phyloP scores from a whole-genome alignment of 352 stramenopile genomes.

The Aphanomyces stellatus region DNA sequence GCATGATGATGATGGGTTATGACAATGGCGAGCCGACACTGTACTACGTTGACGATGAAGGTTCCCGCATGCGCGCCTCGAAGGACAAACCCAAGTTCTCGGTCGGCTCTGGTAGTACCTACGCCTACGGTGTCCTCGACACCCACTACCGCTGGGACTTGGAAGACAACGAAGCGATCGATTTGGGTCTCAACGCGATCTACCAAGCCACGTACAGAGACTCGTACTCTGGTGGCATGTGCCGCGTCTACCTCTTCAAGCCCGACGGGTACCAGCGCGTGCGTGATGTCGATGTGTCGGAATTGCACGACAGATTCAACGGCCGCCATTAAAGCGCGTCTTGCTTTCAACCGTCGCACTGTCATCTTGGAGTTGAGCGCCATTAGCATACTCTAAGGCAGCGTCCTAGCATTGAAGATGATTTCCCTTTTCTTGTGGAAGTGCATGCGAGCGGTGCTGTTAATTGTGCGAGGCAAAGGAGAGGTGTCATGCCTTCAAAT shows the following conservation, averaged over 20 bases:
- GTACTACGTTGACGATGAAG: constrained; percentile 99
- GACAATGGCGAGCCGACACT: constrained; percentile 96
- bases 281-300: constrained; percentile 95
- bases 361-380: no score
- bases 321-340: constrained; percentile 20
- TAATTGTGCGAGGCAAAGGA: no score
- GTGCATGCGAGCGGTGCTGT: no score
- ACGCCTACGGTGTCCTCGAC: constrained; percentile 99
- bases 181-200: constrained; percentile 98
- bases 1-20: constrained; percentile 99
- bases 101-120: constrained; percentile 97
- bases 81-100: constrained; percentile 95
- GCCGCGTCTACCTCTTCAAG: constrained; percentile 96
- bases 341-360: no score
- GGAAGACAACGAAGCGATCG: constrained; percentile 98
- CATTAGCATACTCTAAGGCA: no score
- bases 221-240: constrained; percentile 96
- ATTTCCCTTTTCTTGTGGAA: no score
- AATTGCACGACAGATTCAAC: constrained; percentile 91
- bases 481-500: no score
- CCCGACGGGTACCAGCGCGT: constrained; percentile 96
- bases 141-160: constrained; percentile 94
- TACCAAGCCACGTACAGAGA: constrained; percentile 99
- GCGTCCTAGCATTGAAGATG: no score
- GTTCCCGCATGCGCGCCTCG: constrained; percentile 94